Base-by-base conservation (phyloP, 2,329 filamentous ascomycete species). In the Teratosphaeria epicoccoides region DNA sequence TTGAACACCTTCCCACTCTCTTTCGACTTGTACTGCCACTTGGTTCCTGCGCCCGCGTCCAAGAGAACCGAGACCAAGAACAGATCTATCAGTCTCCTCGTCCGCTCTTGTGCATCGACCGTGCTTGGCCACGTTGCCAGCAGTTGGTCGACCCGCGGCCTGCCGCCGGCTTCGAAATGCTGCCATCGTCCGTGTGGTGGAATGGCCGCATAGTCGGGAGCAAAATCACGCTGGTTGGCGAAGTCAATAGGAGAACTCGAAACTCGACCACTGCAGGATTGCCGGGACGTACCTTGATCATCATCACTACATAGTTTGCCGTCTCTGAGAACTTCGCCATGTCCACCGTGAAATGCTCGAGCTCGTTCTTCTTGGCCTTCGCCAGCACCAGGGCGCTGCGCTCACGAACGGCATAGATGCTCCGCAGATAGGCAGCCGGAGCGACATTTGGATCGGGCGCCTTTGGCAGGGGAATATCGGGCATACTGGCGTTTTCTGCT, bases 1-100 rank as follows among this genome's bases (percentile, higher is more conserved):
- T 82, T 78, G 70, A 91, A 97, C 40, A 85, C 70, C 56, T 83
- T 85, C 52, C 87, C 88, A 57, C 89, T 94, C 65, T 95, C 89
- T 57, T 84, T 84, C 66, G 88, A 95, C 74, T 87, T 93, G 73
- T 95, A 98, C 60, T 83, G 84, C 93, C 93, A 98, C 59, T 82
- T 79, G 2, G 83, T 91, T 40, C 93, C 93, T 1, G 93, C 89
- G 40, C 93, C 93, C 4, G 93, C 88, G 65, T 94, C 87, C 7
- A 94, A 77, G 47, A 94, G 73, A 6, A 93, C 87, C 47, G 87
- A 91, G 56, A 93, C 73, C 43, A 89, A 73, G 70, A 89, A 90
- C 29, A 91, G 76, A 61, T 90, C 87, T 54, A 91, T 78, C 55
- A 91, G 71, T 56, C 87, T 79, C 56, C 86, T 82, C 53, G 85